phyloP scores from a whole-genome alignment of 2,329 filamentous ascomycete species.

The Colletotrichum sp. region DNA sequence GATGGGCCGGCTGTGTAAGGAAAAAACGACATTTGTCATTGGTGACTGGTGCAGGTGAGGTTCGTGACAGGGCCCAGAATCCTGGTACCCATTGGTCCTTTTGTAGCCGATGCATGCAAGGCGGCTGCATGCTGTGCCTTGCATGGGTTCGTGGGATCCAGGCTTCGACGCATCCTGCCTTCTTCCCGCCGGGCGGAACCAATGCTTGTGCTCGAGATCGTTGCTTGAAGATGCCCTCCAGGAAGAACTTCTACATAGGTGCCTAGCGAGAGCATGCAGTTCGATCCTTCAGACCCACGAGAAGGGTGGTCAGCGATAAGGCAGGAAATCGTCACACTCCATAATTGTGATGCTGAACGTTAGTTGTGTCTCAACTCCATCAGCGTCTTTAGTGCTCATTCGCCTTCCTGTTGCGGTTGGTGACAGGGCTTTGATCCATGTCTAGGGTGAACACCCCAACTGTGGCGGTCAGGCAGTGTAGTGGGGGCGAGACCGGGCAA shows the following conservation, averaged over 20 bases:
- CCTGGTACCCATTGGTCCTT: neutral
- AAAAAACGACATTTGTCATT: neutral
- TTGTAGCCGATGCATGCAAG: neutral
- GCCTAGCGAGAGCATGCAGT: neutral
- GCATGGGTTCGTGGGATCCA: neutral
- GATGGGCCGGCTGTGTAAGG: neutral
- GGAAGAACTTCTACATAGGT: neutral
- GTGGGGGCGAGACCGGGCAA: neutral
- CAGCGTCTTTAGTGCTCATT: neutral
- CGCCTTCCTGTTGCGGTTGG: conserved; percentile 8
- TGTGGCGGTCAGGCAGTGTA: neutral
- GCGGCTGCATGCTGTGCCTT: conserved; percentile 1
- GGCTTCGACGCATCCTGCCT: neutral
- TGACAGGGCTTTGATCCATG: neutral
- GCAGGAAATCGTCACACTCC: neutral
- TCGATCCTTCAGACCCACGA: neutral
- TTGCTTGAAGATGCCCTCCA: neutral
- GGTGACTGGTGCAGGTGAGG: neutral
- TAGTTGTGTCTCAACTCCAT: neutral
- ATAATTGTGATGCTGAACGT: neutral
- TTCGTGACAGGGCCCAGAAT: neutral
- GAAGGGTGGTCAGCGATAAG: conserved; percentile 13
- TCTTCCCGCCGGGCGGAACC: neutral
- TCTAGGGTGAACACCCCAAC: neutral
- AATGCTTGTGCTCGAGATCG: neutral